phyloP scores from a whole-genome alignment of 306 rosid species.

The Pachyrhizus erosus region DNA sequence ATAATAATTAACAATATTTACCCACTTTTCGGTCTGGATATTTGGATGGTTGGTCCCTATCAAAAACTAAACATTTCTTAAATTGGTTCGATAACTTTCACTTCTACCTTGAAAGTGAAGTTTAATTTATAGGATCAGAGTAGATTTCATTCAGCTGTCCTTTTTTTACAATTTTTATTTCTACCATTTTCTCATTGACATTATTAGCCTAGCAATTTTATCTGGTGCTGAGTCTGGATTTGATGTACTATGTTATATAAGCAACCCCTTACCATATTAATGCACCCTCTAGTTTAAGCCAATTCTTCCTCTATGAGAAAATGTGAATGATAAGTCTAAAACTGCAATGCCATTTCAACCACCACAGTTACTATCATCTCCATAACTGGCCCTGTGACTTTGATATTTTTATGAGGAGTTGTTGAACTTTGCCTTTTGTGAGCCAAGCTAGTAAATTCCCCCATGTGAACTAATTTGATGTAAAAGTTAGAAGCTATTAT shows the following conservation, averaged over 20 bases:
- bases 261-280: conserved; percentile 1
- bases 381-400: conserved; percentile 40
- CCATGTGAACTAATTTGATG: conserved; percentile 42
- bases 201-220: conserved; percentile 35
- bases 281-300: conserved; percentile 34
- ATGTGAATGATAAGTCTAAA: conserved; percentile 40
- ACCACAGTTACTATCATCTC: conserved; percentile 41
- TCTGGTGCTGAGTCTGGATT: conserved; percentile 12
- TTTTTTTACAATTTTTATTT: not conserved
- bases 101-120: conserved; percentile 1
- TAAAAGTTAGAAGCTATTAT: conserved; percentile 33
- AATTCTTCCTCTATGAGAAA: conserved; percentile 28
- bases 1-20: conserved; percentile 31
- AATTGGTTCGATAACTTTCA: conserved; percentile 20
- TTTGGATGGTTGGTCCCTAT: not conserved
- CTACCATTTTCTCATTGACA: conserved; percentile 11
- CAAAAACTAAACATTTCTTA: conserved; percentile 16
- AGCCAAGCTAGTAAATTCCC: conserved; percentile 40
- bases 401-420: conserved; percentile 41
- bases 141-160: not conserved
- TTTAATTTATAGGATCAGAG: not conserved
- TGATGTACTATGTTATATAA: conserved; percentile 20
- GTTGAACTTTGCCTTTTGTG: conserved; percentile 53
- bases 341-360: conserved; percentile 46
- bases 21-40: conserved; percentile 10